Conservation (phyloP, 441 rosid genomes). For the Adansonia rubrostipa region DNA sequence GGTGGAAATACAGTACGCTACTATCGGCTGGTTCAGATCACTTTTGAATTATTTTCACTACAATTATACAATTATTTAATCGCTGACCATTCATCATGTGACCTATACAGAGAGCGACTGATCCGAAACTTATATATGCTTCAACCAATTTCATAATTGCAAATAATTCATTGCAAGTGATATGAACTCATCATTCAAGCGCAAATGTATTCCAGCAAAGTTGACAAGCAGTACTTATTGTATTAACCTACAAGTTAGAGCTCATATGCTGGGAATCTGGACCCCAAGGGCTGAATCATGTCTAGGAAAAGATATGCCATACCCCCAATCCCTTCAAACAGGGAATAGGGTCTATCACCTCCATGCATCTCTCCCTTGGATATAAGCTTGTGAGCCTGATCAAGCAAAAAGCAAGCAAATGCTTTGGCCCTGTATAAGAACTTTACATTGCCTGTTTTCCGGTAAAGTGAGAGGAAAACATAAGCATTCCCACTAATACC, state of each 20-base stretch:
- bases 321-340: conserved; percentile 83
- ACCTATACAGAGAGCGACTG: not conserved
- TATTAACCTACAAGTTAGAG: conserved; percentile 35
- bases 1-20: not conserved
- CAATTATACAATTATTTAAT: not conserved
- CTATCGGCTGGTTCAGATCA: not conserved
- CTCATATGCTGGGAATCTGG: conserved; percentile 74
- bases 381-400: conserved; percentile 49
- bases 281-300: conserved; percentile 59
- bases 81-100: not conserved
- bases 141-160: conserved; percentile 7
- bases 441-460: conserved; percentile 46
- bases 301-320: conserved; percentile 76
- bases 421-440: conserved; percentile 62
- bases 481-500: conserved; percentile 67
- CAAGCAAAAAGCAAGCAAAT: conserved; percentile 64
- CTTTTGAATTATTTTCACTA: not conserved
- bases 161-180: conserved; percentile 8
- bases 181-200: not conserved
- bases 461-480: conserved; percentile 54
- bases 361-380: conserved; percentile 60
- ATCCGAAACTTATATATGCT: not conserved
- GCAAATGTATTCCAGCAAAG: not conserved
- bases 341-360: conserved; percentile 55
- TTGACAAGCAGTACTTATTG: not conserved